These are phyloP conservation scores for Scheffersomyces lignicola DNA, from an alignment of 1,139 yeast species.

Conservation along the genomic window DNA sequence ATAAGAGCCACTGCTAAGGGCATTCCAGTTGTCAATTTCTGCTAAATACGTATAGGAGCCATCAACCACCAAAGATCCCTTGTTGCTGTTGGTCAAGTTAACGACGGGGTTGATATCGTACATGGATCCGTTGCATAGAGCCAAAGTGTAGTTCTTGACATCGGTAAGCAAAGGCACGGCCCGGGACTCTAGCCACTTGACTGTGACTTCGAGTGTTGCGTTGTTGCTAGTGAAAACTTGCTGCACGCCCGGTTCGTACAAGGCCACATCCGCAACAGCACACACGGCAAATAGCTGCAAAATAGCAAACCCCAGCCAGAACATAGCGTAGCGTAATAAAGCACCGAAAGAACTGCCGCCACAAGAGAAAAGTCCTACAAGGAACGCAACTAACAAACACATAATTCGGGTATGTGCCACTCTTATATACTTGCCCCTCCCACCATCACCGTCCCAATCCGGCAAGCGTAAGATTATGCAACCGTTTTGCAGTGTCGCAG, in stretches of 20 bases:
- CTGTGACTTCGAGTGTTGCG: not conserved
- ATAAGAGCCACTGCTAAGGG: constrained; percentile 1
- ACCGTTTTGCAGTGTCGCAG: too few relatives aligned
- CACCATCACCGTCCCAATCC: too few relatives aligned
- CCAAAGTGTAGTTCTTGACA: constrained; percentile 8
- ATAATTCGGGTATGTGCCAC: too few relatives aligned
- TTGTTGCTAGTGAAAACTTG: not conserved
- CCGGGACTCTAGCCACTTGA: constrained; percentile 3
- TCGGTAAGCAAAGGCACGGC: constrained; percentile 1
- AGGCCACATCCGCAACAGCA: constrained; percentile 1
- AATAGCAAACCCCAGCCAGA: too few relatives aligned
- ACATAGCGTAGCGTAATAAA: too few relatives aligned
- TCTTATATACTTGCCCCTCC: too few relatives aligned
- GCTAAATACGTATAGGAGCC: constrained; percentile 1
- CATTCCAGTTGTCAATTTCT: not conserved
- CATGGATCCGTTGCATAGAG: constrained; percentile 8
- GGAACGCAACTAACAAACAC: too few relatives aligned
- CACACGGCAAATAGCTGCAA: constrained; percentile 2
- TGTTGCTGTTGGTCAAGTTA: not conserved
- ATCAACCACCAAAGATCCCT: not conserved
- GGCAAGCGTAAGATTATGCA: too few relatives aligned
- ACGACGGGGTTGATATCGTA: constrained; percentile 6
- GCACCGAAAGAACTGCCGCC: too few relatives aligned
- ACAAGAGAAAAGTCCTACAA: too few relatives aligned
- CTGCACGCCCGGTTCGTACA: constrained; percentile 2